These are phyloP conservation scores for Penicilliopsis zonata DNA, from an alignment of 495 filamentous ascomycete genomes.

Conservation along the genomic window DNA sequence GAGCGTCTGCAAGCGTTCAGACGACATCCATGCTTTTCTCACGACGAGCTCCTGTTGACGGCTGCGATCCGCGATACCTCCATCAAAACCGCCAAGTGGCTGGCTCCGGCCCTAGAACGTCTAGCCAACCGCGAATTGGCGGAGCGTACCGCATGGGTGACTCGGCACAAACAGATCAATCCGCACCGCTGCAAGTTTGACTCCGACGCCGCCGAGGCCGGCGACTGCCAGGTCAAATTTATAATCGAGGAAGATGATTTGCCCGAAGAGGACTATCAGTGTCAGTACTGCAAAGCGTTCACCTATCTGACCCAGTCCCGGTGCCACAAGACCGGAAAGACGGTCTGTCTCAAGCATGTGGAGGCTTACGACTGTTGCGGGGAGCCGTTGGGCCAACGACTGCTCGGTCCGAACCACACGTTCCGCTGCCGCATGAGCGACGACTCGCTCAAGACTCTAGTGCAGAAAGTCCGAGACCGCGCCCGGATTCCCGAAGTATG, in stretches of 20 bases:
- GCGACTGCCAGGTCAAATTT: conserved; percentile 30
- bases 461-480: conserved; percentile 74
- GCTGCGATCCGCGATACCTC: conserved; percentile 67
- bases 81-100: conserved; percentile 90
- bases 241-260: conserved; percentile 59
- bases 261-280: conserved; percentile 82
- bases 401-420: conserved; percentile 50
- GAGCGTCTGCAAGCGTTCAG: conserved; percentile 79
- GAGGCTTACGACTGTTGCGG: conserved; percentile 72
- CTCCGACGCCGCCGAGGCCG: conserved; percentile 12
- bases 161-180: conserved; percentile 45
- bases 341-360: conserved; percentile 68
- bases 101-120: conserved; percentile 74
- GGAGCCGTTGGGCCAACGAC: conserved; percentile 42
- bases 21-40: conserved; percentile 89
- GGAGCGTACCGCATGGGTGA: conserved; percentile 54
- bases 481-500: conserved; percentile 77
- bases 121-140: conserved; percentile 60
- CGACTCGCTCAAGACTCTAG: conserved; percentile 49
- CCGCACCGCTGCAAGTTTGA: conserved; percentile 36
- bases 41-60: conserved; percentile 90
- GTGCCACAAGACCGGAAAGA: conserved; percentile 65
- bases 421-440: conserved; percentile 67
- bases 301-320: conserved; percentile 83
- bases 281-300: conserved; percentile 83